Conservation (phyloP, 345 rosid genomes). For the Sonneratia alba region DNA sequence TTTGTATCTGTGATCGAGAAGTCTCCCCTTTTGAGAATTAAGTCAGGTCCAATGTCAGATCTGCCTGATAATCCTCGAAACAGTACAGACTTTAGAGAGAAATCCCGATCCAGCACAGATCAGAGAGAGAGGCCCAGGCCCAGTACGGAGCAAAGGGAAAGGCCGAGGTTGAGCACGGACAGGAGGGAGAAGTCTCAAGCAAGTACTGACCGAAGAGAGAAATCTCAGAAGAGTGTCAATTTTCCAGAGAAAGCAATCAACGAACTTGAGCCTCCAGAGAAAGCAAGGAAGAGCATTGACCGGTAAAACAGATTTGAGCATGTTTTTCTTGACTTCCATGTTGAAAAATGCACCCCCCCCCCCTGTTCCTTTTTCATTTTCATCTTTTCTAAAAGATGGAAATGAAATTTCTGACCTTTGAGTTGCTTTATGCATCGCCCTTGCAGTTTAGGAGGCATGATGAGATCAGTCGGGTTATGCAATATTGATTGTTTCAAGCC, state of each 20-base stretch:
- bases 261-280: conserved; percentile 42
- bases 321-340: not conserved
- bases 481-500: conserved; percentile 90
- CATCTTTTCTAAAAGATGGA: not conserved
- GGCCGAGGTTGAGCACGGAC: conserved; percentile 39
- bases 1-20: conserved; percentile 69
- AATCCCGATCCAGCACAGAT: conserved; percentile 23
- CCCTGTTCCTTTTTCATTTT: not conserved
- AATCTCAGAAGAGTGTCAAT: conserved; percentile 35
- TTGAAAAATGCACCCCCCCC: not conserved
- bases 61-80: conserved; percentile 37
- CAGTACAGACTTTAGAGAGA: conserved; percentile 59
- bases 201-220: conserved; percentile 49
- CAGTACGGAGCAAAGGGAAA: conserved; percentile 55
- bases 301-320: conserved; percentile 31
- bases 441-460: conserved; percentile 76
- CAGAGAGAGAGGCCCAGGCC: conserved; percentile 41
- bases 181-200: conserved; percentile 43
- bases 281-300: conserved; percentile 63
- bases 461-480: conserved; percentile 82
- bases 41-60: conserved; percentile 25
- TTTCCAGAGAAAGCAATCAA: conserved; percentile 32
- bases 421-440: conserved; percentile 3
- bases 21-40: conserved; percentile 28
- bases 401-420: not conserved